These are phyloP conservation scores for Pythium sp. DNA, from an alignment of 352 stramenopile genomes.

Conservation along the genomic window DNA sequence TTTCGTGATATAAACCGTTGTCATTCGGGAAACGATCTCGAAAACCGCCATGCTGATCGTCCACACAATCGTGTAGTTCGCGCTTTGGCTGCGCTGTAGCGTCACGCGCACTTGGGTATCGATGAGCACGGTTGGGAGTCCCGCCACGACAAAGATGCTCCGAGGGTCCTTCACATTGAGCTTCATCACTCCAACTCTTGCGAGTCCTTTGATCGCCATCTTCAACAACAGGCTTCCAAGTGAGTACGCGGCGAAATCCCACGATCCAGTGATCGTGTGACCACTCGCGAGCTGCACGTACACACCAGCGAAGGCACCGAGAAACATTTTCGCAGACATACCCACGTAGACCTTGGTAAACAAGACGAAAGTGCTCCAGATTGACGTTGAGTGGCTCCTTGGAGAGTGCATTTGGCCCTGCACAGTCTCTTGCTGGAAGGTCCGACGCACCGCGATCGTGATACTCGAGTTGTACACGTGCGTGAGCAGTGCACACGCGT, in stretches of 20 bases:
- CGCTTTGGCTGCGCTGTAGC: conserved; percentile 10
- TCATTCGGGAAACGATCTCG: conserved; percentile 1
- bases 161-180: conserved; percentile 10
- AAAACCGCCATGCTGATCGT: conserved; percentile 8
- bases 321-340: background rate
- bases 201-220: conserved; percentile 5
- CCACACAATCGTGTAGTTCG: conserved; percentile 6
- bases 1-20: background rate
- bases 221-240: conserved; percentile 13
- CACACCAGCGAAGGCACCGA: background rate
- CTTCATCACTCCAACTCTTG: conserved; percentile 6
- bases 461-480: background rate
- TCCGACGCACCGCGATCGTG: conserved; percentile 1
- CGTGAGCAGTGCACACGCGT: background rate
- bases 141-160: conserved; percentile 16
- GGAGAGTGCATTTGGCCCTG: background rate
- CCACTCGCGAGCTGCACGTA: conserved; percentile 9
- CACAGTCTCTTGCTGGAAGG: conserved; percentile 2
- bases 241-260: conserved; percentile 12
- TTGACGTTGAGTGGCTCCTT: background rate
- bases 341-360: conserved; percentile 2
- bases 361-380: background rate
- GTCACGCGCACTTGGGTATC: conserved; percentile 24
- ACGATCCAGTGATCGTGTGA: conserved; percentile 1
- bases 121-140: conserved; percentile 22